Evolutionary conservation across 2,329 filamentous ascomycete species (phyloP).

Genomic region (Aspergillus brunneoviolaceus): DNA sequence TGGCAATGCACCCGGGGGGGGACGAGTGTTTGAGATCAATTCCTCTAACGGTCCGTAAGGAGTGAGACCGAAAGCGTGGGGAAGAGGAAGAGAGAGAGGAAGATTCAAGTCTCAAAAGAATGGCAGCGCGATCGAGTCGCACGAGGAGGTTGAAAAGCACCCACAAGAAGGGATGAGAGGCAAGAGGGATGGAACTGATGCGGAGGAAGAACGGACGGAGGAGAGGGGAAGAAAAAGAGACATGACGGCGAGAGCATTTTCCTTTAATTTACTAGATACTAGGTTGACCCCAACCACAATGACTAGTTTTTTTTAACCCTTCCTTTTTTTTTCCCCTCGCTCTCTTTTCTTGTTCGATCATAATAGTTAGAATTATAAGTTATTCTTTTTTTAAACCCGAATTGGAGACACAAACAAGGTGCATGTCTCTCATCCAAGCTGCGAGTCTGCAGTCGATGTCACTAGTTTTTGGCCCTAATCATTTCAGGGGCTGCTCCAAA

Average conservation of each 20-base stretch:
- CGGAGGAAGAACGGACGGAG: conserved; percentile 6
- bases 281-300: background rate
- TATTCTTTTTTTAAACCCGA: conserved; percentile 3
- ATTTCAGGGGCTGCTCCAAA: conserved; percentile 5
- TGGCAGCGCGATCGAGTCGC: conserved; percentile 30
- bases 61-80: conserved; percentile 15
- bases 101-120: conserved; percentile 20
- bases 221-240: conserved; percentile 3
- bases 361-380: background rate
- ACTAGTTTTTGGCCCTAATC: conserved; percentile 8
- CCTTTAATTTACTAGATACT: conserved; percentile 1
- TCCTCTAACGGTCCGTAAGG: conserved; percentile 14
- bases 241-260: conserved; percentile 29
- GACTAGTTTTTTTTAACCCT: background rate
- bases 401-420: background rate
- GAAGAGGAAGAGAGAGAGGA: background rate
- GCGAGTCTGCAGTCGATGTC: background rate
- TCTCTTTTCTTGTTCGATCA: background rate
- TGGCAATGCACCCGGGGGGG: background rate
- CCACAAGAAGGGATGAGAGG: conserved; percentile 11
- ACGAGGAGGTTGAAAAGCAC: conserved; percentile 22
- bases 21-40: background rate
- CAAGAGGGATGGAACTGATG: conserved; percentile 2
- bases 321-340: background rate
- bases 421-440: background rate